Evolutionary conservation across 106 monocot species (phyloP).

Genomic region (Acanthochlamys bracteata): DNA sequence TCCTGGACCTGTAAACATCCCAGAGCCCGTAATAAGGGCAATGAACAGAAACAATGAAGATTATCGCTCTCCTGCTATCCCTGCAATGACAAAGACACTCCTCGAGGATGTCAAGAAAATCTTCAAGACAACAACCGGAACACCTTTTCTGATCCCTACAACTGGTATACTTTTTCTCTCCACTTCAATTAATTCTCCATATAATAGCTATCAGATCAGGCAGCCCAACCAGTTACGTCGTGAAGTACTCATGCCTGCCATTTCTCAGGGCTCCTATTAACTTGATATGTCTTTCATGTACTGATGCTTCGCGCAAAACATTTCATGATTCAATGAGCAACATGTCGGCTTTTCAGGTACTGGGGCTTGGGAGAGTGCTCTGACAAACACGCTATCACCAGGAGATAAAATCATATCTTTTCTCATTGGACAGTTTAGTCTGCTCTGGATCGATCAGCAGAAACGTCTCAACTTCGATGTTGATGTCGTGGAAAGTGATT

Average conservation of each 20-base stretch:
- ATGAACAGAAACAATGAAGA: constrained; percentile 96
- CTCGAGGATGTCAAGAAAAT: constrained; percentile 93
- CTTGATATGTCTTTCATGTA: too few species aligned
- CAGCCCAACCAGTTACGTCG: too few species aligned
- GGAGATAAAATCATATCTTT: constrained; percentile 76
- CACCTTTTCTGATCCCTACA: constrained; percentile 74
- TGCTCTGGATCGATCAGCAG: constrained; percentile 93
- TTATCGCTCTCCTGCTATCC: constrained; percentile 82
- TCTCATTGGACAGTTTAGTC: constrained; percentile 84
- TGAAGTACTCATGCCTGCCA: too few species aligned
- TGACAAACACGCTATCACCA: constrained; percentile 88
- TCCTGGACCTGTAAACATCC: constrained; percentile 90
- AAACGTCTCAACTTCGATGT: constrained; percentile 85
- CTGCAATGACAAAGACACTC: constrained; percentile 76
- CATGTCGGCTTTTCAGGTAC: constrained; percentile 35
- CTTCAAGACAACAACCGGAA: constrained; percentile 82
- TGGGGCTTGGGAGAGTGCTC: constrained; percentile 95
- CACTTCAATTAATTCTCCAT: too few species aligned
- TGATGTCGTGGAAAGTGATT: constrained; percentile 91
- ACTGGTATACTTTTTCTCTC: constrained; percentile 37
- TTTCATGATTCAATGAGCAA: too few species aligned
- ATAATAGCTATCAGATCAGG: too few species aligned
- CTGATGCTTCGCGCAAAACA: too few species aligned
- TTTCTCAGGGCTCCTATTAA: too few species aligned
- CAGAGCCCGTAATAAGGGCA: constrained; percentile 73